Base-by-base conservation (phyloP, 1,139 yeast genomes). In the Debaryomyces robertsiae region DNA sequence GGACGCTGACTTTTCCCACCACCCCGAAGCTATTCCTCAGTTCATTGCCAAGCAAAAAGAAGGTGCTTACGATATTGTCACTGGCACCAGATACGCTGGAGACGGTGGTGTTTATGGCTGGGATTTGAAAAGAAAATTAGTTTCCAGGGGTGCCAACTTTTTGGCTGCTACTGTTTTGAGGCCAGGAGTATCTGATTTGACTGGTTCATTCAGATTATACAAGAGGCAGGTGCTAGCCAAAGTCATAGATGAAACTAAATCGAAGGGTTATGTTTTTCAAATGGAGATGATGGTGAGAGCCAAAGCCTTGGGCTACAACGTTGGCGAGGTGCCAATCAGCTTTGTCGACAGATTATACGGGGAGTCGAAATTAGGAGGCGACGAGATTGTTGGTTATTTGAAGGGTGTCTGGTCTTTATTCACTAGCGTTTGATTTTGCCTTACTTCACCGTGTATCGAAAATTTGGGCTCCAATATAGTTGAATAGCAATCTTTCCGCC, bases 271-370 rank as follows among this genome's bases (percentile, higher is more conserved):
- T 53, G 94, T 85, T 38, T 85, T 85, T 78, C 94, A 85, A 66
- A 85, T 85, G 94, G 94, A 85, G 63, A 84, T 85, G 91, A 83
- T 84, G 82, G 94, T 84, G 29, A 77, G 93, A 50, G 94, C 94
- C 33, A 75, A 88, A 54, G 71, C 83, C 27, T 68, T 83, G 60
- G 86, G 84, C 10, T 83, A 77, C 64, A 72, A 80, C 23, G 83
- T 85, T 53, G 93, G 86, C 22, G 94, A 85, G 60, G 91, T 84
- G 28, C 93, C 93, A 39, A 85, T 85, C 50, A 77, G 81, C 47
- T 85, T 85, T 56, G 93, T 85, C 35, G 94, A 85, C 63, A 76
- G 94, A 60, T 72, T 85, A 48, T 85, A 85, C 55, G 94, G 94
- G 34, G 93, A 85, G 63, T 75, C 84, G 52, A 85, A 85, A 62